A percentile compares a stretch with the other conserved stretches of the same genome.
These are phyloP conservation scores for Linnemannia hyalina DNA, from an alignment of 192 early-diverging fungal species.

Conservation along the genomic window DNA sequence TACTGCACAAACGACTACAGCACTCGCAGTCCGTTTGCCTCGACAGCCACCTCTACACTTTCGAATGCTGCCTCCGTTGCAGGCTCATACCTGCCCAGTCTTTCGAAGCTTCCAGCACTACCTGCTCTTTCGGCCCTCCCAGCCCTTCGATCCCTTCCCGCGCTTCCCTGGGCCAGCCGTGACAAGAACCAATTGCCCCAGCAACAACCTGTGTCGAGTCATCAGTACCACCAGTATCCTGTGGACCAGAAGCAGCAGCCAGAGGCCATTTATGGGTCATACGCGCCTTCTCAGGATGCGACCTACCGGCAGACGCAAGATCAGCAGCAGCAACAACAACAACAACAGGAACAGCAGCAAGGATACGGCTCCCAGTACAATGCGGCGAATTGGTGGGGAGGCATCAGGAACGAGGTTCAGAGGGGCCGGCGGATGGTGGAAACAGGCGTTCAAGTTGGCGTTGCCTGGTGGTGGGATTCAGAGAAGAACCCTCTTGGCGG, in stretches of 20 bases:
- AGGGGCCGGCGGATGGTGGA: slow-evolving; percentile 42
- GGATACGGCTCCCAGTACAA: slow-evolving; percentile 1
- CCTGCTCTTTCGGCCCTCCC: slow-evolving; percentile 28
- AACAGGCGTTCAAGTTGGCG: slow-evolving; percentile 46
- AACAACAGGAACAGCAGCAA: slow-evolving; percentile 15
- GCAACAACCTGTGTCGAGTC: slow-evolving; percentile 21
- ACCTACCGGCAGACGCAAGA: background rate
- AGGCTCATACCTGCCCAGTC: slow-evolving; percentile 48
- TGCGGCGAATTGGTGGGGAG: slow-evolving; percentile 27
- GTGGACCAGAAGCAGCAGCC: slow-evolving; percentile 12
- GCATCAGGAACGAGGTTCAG: slow-evolving; percentile 35
- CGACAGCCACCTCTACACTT: slow-evolving; percentile 37
- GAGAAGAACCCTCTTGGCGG: slow-evolving; percentile 37
- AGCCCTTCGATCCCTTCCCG: slow-evolving; percentile 13
- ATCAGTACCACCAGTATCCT: slow-evolving; percentile 7
- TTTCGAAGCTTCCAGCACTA: slow-evolving; percentile 41
- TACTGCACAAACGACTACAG: background rate
- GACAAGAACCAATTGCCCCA: slow-evolving; percentile 36
- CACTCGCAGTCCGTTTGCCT: slow-evolving; percentile 25
- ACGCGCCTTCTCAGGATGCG: slow-evolving; percentile 4
- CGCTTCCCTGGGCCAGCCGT: slow-evolving; percentile 36
- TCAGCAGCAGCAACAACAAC: slow-evolving; percentile 10
- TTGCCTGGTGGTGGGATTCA: slow-evolving; percentile 54
- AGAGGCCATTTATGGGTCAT: slow-evolving; percentile 2
- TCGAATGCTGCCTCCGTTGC: slow-evolving; percentile 48